phyloP scores from a whole-genome alignment of 257 asterid species.

The Paraleonurus japonicus region DNA sequence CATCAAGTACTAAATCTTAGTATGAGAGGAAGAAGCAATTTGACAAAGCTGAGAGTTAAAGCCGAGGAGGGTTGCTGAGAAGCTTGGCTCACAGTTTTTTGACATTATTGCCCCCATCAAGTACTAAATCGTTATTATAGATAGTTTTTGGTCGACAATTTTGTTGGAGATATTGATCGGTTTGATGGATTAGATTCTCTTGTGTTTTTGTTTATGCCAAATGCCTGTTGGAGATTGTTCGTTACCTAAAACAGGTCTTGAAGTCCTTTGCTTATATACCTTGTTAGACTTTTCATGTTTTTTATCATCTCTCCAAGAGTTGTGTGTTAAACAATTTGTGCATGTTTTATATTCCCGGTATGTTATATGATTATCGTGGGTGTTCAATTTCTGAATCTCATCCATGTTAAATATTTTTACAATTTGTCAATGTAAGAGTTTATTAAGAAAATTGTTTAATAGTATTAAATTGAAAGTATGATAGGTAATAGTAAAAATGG shows the following conservation, averaged over 20 bases:
- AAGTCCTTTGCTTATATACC: not conserved
- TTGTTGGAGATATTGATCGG: not conserved
- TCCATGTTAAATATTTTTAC: too few species aligned
- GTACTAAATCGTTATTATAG: not conserved
- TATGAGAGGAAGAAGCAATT: too few species aligned
- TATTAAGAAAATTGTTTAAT: too few species aligned
- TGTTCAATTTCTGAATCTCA: too few species aligned
- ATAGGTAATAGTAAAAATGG: too few species aligned
- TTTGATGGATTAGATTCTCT: not conserved
- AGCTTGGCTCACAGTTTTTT: not conserved
- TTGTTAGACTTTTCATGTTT: not conserved
- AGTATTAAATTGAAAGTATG: too few species aligned
- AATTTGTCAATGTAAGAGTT: too few species aligned
- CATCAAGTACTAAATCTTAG: constrained; percentile 50
- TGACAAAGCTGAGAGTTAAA: too few species aligned
- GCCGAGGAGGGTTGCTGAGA: not conserved
- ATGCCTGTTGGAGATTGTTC: not conserved
- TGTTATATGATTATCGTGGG: too few species aligned
- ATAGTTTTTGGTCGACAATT: not conserved
- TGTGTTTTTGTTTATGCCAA: not conserved
- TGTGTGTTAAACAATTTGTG: not conserved
- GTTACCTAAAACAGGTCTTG: not conserved
- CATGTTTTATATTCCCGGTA: too few species aligned
- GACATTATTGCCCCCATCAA: not conserved
- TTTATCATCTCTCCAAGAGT: not conserved